Base-by-base conservation (phyloP, 2,329 filamentous ascomycete species). In the Teratosphaeria gauchensis region DNA sequence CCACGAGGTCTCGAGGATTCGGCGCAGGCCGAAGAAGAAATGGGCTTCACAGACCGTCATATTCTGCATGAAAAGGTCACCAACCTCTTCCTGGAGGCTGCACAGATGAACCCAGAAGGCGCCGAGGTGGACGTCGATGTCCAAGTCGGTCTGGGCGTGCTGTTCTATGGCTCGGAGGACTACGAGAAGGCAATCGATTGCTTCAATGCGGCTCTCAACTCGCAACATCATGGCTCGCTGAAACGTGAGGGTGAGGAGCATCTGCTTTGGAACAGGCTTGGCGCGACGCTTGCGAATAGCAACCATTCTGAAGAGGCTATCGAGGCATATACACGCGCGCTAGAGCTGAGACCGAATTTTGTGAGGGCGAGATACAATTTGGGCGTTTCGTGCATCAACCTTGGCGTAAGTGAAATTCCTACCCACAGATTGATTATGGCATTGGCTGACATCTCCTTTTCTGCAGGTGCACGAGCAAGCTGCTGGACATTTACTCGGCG, bases 121-220 rank as follows among this genome's bases (percentile, higher is more conserved):
- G 90, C 91, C 69, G 90, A 94, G 69, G 97, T 99, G 89, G 95
- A 99, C 70, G 94, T 94, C 0, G 94, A 99, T 72, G 94, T 99
- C 7, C 95, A 99, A 75, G 94, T 99, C 59, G 94, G 94, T 0
- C 82, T 99, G 1, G 95, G 95, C 38, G 94, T 99, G 4, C 83
- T 99, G 16, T 97, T 99, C 78, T 99, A 99, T 76, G 94, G 92
- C 56, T 91, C 90, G 32, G 94, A 99, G 75, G 92, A 97, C 71
- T 97, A 96, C 77, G 90, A 94, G 72, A 99, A 99, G 78, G 94
- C 94, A 0, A 92, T 99, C 42, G 94, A 99, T 78, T 99, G 95
- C 79, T 99, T 99, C 82, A 89, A 88, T 58, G 87, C 92, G 0
- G 92, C 95, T 0, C 84, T 99, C 28, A 89, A 90, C 60, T 90